These are phyloP conservation scores for Fistulina hepatica DNA, from an alignment of 1,284 basidiomycete genomes.

Conservation along the genomic window DNA sequence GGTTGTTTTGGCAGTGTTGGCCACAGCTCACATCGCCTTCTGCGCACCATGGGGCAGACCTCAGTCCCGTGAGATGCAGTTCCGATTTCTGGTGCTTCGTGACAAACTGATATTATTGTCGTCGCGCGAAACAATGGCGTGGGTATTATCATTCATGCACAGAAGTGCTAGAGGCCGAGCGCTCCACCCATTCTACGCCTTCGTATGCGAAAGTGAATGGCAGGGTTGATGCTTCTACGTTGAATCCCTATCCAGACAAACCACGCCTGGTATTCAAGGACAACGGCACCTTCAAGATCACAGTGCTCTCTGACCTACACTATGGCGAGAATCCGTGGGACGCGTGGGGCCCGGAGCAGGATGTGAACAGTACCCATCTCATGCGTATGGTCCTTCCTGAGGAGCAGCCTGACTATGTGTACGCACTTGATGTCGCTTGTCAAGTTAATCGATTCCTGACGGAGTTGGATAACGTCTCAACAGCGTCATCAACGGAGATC, in stretches of 20 bases:
- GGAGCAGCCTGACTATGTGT: constrained; percentile 58
- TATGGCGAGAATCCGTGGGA: constrained; percentile 64
- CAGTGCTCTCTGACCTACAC: constrained; percentile 58
- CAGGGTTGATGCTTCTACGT: too few relatives aligned
- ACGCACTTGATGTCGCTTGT: constrained; percentile 16
- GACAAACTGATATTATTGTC: too few relatives aligned
- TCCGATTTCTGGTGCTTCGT: too few relatives aligned
- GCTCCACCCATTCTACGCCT: too few relatives aligned
- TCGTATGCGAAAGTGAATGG: too few relatives aligned
- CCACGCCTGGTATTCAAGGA: constrained; percentile 34
- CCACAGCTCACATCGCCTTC: too few relatives aligned
- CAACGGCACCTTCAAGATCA: constrained; percentile 54
- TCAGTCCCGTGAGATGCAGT: too few relatives aligned
- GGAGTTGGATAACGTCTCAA: constrained; percentile 1
- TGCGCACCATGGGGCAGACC: too few relatives aligned
- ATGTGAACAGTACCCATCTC: constrained; percentile 42
- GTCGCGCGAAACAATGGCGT: too few relatives aligned
- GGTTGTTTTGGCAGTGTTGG: too few relatives aligned
- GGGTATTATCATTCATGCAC: too few relatives aligned
- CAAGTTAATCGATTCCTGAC: constrained; percentile 1
- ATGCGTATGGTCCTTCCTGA: constrained; percentile 41
- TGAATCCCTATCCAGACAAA: constrained; percentile 40
- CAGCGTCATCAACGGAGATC: constrained; percentile 53
- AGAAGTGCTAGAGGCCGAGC: too few relatives aligned
- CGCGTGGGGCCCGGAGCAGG: constrained; percentile 50